A percentile compares a stretch with the other conserved stretches of the same genome.
Conservation (phyloP, 2,329 filamentous ascomycete genomes). For the Dactylonectria macrodidyma region DNA sequence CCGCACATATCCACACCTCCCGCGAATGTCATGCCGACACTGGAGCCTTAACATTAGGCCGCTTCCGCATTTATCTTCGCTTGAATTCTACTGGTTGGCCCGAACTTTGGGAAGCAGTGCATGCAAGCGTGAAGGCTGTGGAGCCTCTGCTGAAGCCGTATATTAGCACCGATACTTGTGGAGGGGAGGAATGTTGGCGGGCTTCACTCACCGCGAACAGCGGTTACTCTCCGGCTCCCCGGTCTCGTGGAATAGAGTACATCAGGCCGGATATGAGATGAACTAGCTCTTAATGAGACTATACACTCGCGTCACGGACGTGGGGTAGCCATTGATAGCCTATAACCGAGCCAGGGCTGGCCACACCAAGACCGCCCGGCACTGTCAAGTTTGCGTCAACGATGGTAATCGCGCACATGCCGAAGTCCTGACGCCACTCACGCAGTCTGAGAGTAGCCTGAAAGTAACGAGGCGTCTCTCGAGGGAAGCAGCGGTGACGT, state of each 20-base stretch:
- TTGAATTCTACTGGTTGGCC: constrained; percentile 24
- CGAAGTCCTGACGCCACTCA: background rate
- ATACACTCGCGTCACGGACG: background rate
- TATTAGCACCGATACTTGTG: constrained; percentile 4
- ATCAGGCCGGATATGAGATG: background rate
- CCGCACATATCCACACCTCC: background rate
- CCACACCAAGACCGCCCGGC: constrained; percentile 5
- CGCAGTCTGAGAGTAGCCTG: background rate
- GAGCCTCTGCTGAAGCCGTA: constrained; percentile 20
- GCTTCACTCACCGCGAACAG: constrained; percentile 17
- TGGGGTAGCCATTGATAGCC: constrained; percentile 2
- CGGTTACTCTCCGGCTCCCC: background rate
- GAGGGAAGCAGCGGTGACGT: background rate
- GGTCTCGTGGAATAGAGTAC: background rate
- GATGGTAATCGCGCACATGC: background rate
- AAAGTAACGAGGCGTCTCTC: background rate
- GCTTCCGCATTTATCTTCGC: background rate
- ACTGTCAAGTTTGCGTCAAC: background rate
- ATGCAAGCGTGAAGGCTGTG: constrained; percentile 17
- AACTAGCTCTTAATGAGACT: constrained; percentile 6
- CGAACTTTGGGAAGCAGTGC: constrained; percentile 20
- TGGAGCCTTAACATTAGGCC: background rate
- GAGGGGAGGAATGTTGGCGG: constrained; percentile 26
- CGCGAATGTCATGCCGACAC: background rate
- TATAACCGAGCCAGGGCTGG: constrained; percentile 6